phyloP scores from a whole-genome alignment of 306 rosid genomes.

The Hippophae tibetana region DNA sequence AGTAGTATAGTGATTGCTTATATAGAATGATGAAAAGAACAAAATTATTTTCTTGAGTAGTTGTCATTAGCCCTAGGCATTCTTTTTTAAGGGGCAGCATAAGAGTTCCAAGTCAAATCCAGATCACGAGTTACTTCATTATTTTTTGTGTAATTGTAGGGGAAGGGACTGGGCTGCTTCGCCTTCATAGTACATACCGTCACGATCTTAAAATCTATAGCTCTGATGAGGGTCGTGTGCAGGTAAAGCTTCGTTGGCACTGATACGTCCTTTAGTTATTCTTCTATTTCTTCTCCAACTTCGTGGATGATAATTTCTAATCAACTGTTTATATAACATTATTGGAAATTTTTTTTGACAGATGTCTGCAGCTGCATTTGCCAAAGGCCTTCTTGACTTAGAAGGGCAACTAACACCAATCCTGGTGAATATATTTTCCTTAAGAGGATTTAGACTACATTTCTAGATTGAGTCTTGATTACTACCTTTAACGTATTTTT shows the following conservation, averaged over 20 bases:
- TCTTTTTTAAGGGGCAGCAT: no score
- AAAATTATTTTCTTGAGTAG: no score
- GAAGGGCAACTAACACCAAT: conserved; percentile 97
- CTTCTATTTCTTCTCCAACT: conserved; percentile 5
- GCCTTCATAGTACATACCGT: conserved; percentile 95
- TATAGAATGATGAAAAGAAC: no score
- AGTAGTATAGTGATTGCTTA: no score
- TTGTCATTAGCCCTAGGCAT: no score
- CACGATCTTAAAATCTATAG: conserved; percentile 97
- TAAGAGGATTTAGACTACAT: conserved; percentile 15
- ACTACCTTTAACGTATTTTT: conserved; percentile 27
- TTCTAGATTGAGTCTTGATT: conserved; percentile 13
- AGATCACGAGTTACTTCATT: no score
- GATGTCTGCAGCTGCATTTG: conserved; percentile 99
- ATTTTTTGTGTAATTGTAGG: conserved; percentile 45
- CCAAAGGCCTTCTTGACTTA: conserved; percentile 97
- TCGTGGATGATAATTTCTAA: background rate
- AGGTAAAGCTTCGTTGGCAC: conserved; percentile 39
- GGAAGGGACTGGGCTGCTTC: conserved; percentile 96
- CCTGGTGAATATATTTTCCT: conserved; percentile 45
- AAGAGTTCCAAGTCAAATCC: no score
- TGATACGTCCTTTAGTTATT: conserved; percentile 1
- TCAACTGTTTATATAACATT: conserved; percentile 15
- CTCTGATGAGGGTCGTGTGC: conserved; percentile 99
- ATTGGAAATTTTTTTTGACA: conserved; percentile 32